Evolutionary conservation across 768 basidiomycete species (phyloP).

Genomic region (Mycena pura): DNA sequence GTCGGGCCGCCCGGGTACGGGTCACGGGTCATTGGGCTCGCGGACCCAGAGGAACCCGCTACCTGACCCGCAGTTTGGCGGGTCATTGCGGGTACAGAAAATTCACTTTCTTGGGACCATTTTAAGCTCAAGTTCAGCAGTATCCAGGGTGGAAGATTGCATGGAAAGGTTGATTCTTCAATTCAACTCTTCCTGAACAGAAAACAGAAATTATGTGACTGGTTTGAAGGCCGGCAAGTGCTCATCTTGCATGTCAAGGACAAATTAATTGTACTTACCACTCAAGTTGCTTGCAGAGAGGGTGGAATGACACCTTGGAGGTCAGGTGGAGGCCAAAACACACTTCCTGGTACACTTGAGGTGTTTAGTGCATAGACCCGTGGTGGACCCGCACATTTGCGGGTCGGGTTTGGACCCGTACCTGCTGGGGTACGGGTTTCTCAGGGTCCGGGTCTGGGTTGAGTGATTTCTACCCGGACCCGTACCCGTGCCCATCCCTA

Average conservation of each 20-base stretch:
- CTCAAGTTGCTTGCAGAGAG: not conserved
- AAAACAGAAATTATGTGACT: too few species aligned
- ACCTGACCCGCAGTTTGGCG: not conserved
- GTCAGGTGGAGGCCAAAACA: not conserved
- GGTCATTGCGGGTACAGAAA: not conserved
- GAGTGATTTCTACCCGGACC: not conserved
- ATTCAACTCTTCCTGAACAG: too few species aligned
- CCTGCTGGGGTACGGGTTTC: not conserved
- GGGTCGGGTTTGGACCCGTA: not conserved
- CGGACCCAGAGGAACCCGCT: not conserved
- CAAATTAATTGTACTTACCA: too few species aligned
- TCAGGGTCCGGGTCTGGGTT: too few species aligned
- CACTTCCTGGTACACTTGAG: not conserved
- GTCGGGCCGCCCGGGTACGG: not conserved
- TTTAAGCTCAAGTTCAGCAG: not conserved
- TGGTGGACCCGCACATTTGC: not conserved
- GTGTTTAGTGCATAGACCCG: not conserved
- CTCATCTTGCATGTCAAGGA: too few species aligned
- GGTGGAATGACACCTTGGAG: not conserved
- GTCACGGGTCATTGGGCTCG: not conserved
- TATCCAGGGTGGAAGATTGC: not conserved
- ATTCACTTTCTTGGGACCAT: not conserved
- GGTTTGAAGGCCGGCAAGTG: too few species aligned
- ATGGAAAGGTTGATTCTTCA: not conserved
- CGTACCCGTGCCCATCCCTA: not conserved